Conservation (phyloP, 352 stramenopile genomes). For the Globisporangium sylvaticum region DNA sequence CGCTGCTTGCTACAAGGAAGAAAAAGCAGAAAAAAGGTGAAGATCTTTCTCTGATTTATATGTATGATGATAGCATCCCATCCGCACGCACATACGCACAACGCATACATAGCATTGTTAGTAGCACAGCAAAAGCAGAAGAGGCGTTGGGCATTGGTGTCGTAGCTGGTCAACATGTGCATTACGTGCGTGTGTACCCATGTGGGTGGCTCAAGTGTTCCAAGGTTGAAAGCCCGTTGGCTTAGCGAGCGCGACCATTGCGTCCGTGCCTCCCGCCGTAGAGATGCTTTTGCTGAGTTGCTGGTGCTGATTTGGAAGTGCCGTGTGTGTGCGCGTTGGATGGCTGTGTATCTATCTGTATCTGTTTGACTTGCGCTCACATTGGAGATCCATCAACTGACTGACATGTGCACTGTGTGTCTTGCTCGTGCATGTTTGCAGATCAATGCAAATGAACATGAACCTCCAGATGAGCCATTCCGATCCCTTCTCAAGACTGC, state of each 20-base stretch:
- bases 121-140: slow-evolving; percentile 5
- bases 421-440: not conserved
- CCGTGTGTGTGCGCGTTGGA: not conserved
- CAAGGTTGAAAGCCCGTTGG: not conserved
- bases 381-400: slow-evolving; percentile 2
- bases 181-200: not conserved
- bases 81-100: not conserved
- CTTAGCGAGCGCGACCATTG: not conserved
- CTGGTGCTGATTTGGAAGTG: slow-evolving; percentile 4
- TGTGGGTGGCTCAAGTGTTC: not conserved
- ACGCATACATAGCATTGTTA: not conserved
- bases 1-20: not conserved
- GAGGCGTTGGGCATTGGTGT: not conserved
- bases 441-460: slow-evolving; percentile 10
- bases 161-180: not conserved
- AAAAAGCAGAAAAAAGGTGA: slow-evolving; percentile 5
- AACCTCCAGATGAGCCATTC: slow-evolving; percentile 15
- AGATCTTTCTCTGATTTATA: not conserved
- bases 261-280: not conserved
- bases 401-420: slow-evolving; percentile 4
- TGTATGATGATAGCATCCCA: slow-evolving; percentile 1
- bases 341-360: slow-evolving; percentile 1
- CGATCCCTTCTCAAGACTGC: slow-evolving; percentile 9
- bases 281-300: slow-evolving; percentile 4
- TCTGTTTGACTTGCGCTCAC: not conserved